These are phyloP conservation scores for Aspergillus pseudotamarii DNA, from an alignment of 2,329 filamentous ascomycete genomes.

Conservation along the genomic window DNA sequence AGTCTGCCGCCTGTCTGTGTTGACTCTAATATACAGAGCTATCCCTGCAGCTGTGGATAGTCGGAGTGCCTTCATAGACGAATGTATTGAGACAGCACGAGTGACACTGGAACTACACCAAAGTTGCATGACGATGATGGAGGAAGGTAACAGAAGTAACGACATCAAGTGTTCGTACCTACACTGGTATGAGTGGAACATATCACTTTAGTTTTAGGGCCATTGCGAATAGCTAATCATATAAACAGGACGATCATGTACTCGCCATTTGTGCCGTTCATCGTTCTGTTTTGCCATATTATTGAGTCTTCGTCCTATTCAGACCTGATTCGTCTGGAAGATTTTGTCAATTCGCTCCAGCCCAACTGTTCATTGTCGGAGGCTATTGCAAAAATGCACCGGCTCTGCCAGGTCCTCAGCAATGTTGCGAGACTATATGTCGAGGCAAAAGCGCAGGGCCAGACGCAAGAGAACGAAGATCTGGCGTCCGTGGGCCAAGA, in stretches of 20 bases:
- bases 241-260: conserved; percentile 41
- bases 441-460: conserved; percentile 61
- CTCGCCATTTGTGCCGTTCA: conserved; percentile 54
- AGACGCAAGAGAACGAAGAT: conserved; percentile 50
- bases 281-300: conserved; percentile 52
- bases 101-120: conserved; percentile 39
- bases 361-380: conserved; percentile 58
- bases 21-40: conserved; percentile 45
- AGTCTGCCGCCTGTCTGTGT: conserved; percentile 38
- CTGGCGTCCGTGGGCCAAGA: conserved; percentile 58
- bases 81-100: conserved; percentile 43
- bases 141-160: conserved; percentile 27
- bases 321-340: conserved; percentile 59
- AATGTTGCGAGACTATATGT: conserved; percentile 65
- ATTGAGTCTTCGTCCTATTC: conserved; percentile 55
- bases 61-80: conserved; percentile 35
- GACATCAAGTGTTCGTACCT: conserved; percentile 36
- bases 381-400: conserved; percentile 62
- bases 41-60: conserved; percentile 36
- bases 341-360: conserved; percentile 61
- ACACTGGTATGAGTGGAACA: conserved; percentile 32
- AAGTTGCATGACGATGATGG: conserved; percentile 29
- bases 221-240: not conserved
- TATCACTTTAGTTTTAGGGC: not conserved
- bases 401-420: conserved; percentile 64